Evolutionary conservation across 257 asterid species (phyloP).

Genomic region (Solanum pinnatisectum): DNA sequence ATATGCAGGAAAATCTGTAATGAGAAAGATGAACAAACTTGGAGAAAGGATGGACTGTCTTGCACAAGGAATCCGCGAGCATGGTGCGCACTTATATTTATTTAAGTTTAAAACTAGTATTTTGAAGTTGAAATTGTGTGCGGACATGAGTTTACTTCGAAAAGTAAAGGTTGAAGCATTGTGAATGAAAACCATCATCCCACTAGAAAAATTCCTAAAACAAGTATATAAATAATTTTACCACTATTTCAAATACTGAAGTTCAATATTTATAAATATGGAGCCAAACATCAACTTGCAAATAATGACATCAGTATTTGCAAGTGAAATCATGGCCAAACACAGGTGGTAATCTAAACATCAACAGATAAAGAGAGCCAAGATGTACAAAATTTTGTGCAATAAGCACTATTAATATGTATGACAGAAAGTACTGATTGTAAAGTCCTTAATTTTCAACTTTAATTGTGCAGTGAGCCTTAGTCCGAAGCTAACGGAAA

Average conservation of each 20-base stretch:
- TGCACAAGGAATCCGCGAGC: conserved; percentile 37
- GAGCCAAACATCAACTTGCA: not conserved
- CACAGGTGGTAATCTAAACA: not conserved
- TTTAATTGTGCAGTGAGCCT: conserved; percentile 22
- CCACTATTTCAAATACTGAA: no score
- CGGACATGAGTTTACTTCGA: no score
- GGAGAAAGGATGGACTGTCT: conserved; percentile 20
- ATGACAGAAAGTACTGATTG: not conserved
- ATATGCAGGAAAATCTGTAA: not conserved
- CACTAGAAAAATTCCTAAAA: no score
- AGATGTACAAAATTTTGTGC: not conserved
- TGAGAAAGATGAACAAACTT: not conserved
- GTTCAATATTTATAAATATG: not conserved
- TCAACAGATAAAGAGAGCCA: not conserved
- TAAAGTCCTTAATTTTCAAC: not conserved
- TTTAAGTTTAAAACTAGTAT: not conserved
- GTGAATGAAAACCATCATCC: not conserved
- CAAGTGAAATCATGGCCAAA: not conserved
- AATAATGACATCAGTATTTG: not conserved
- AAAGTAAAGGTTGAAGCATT: not conserved
- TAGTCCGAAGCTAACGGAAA: conserved; percentile 32
- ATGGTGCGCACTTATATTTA: conserved; percentile 5
- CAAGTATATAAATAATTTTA: fast-evolving
- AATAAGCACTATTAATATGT: not conserved
- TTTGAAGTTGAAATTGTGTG: not conserved